Evolutionary conservation across 2,329 filamentous ascomycete species (phyloP).

Genomic region (Lecanosticta acicola): DNA sequence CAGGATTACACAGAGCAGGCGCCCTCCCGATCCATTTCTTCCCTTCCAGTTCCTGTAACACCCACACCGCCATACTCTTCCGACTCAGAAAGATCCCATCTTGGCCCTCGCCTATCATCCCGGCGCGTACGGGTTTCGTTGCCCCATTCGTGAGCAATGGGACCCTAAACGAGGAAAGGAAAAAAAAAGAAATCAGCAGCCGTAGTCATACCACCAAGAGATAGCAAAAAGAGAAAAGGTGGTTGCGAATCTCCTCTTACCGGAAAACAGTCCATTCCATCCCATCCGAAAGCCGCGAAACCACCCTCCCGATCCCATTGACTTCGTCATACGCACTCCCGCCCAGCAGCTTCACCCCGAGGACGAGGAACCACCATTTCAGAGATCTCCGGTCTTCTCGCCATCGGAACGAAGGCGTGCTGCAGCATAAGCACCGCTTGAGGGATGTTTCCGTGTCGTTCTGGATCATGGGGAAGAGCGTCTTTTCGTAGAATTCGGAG

Average conservation of each 20-base stretch:
- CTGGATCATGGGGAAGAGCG: constrained; percentile 12
- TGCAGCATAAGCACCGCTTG: constrained; percentile 9
- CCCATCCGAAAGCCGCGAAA: constrained; percentile 6
- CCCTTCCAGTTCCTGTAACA: constrained; percentile 20
- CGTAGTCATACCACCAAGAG: no score
- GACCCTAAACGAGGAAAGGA: no score
- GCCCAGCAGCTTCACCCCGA: constrained; percentile 8
- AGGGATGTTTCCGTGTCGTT: constrained; percentile 6
- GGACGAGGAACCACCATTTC: constrained; percentile 13
- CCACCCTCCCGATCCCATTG: constrained; percentile 16
- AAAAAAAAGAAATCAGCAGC: no score
- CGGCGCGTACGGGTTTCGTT: constrained; percentile 15
- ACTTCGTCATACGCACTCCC: constrained; percentile 17
- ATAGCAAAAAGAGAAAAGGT: no score
- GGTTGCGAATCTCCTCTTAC: constrained; percentile 6
- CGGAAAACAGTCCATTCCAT: constrained; percentile 20
- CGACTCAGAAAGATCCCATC: constrained; percentile 18
- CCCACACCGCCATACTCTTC: constrained; percentile 21
- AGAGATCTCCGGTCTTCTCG: constrained; percentile 7
- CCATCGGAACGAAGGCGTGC: constrained; percentile 14
- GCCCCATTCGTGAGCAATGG: constrained; percentile 16
- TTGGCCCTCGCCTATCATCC: constrained; percentile 10
- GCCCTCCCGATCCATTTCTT: constrained; percentile 20
- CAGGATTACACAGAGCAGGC: constrained; percentile 18
- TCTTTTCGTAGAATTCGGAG: constrained; percentile 16